Base-by-base conservation (phyloP, 2,329 filamentous ascomycete genomes). In the Arachnopeziza araneosa region DNA sequence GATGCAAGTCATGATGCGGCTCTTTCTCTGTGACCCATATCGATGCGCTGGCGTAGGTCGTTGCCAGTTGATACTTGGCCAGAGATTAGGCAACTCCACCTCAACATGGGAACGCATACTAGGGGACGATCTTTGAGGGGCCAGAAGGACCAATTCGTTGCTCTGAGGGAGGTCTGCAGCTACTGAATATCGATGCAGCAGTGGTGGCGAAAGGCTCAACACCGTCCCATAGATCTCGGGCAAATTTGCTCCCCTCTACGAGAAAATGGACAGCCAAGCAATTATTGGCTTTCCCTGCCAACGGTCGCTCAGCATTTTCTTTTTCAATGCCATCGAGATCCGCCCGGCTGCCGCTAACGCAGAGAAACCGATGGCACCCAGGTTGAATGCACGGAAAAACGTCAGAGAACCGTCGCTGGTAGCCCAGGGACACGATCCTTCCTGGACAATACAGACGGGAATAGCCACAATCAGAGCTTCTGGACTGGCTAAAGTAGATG, bases 1-100 rank as follows among this genome's bases (percentile, higher is more conserved):
- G 61, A 68, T 69, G 71, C 70, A 73, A 69, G 71, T 69, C 65
- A 70, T 71, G 66, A 84, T 87, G 83, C 83, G 84, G 84, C 84
- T 85, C 83, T 85, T 80, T 69, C 72, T 65, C 82, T 84, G 83
- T 83, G 83, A 84, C 83, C 83, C 83, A 84, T 85, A 78, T 72
- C 90, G 90, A 92, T 96, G 91, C 89, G 91, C 82, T 96, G 91
- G 91, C 91, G 87, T 87, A 80, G 81, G 81, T 88, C 82, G 81
- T 85, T 83, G 83, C 90, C 90, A 93, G 87, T 93, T 86, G 82
- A 86, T 84, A 80, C 80, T 82, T 77, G 76, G 78, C 79, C 78
- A 80, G 79, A 81, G 78, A 81, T 81, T 83, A 84, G 70, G 76
- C 79, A 81, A 80, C 81, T 84, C 83, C 83, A 86, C 83, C 75